Percentiles rank a stretch among this genome's conserved stretches.
Conservation (phyloP, 345 rosid species). For the Syzygium aromaticum region DNA sequence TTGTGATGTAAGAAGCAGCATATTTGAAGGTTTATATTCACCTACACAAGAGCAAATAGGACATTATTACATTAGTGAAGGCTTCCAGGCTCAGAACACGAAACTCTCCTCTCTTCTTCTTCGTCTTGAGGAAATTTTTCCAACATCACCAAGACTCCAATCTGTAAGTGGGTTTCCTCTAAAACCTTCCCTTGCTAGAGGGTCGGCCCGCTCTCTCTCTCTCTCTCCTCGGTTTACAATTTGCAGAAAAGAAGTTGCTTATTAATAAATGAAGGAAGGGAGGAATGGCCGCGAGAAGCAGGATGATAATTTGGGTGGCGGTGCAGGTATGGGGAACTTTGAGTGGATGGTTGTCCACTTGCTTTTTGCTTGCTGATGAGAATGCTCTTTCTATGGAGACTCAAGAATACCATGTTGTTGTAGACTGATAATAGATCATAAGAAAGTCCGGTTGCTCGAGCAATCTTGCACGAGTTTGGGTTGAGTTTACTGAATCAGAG, state of each 20-base stretch:
- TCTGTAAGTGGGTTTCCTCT: neutral
- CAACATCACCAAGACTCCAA: neutral
- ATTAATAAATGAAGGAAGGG: neutral
- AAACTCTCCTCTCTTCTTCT: neutral
- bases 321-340: neutral
- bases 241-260: neutral
- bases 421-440: neutral
- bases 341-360: neutral
- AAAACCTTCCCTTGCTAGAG: neutral
- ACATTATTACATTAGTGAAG: neutral
- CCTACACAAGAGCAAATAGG: neutral
- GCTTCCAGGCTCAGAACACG: neutral
- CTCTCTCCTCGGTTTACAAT: neutral
- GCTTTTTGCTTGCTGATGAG: neutral
- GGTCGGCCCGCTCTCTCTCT: neutral
- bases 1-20: neutral
- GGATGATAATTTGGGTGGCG: neutral
- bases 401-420: neutral
- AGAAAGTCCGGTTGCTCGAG: neutral
- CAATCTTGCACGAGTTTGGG: neutral
- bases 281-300: constrained; percentile 2
- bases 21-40: neutral
- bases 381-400: neutral
- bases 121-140: neutral
- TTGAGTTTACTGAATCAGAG: neutral